Percentiles rank a stretch among this genome's conserved stretches.
phyloP scores from a whole-genome alignment of 805 yeast species.

The Starmerella ratchasimensis region DNA sequence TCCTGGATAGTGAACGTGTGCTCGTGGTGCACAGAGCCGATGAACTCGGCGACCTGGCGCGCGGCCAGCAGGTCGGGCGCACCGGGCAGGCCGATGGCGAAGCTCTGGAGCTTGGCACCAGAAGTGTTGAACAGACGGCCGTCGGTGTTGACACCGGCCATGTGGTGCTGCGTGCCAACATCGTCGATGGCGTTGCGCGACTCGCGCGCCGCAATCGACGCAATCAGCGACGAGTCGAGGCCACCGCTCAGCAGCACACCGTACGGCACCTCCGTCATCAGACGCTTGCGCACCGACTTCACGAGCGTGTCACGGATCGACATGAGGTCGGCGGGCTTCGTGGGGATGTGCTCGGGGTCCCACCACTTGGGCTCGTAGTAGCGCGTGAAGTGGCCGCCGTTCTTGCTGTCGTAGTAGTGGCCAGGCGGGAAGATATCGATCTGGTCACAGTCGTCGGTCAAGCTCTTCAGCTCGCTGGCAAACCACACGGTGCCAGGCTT shows the following conservation, averaged over 20 bases:
- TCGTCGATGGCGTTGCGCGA: slow-evolving; percentile 65
- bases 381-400: slow-evolving; percentile 70
- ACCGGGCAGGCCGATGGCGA: slow-evolving; percentile 91
- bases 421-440: slow-evolving; percentile 97
- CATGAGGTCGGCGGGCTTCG: slow-evolving; percentile 58
- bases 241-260: slow-evolving; percentile 98
- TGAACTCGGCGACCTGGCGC: slow-evolving; percentile 86
- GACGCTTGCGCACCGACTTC: slow-evolving; percentile 93
- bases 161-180: slow-evolving; percentile 46
- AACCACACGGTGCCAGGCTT: slow-evolving; percentile 69
- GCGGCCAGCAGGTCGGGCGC: slow-evolving; percentile 98
- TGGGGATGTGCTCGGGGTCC: slow-evolving; percentile 66
- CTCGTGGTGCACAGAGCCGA: slow-evolving; percentile 94
- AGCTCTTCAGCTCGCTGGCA: slow-evolving; percentile 88
- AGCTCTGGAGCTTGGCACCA: slow-evolving; percentile 72
- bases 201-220: slow-evolving; percentile 94
- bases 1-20: slow-evolving; percentile 95
- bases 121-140: slow-evolving; percentile 62
- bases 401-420: slow-evolving; percentile 75
- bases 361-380: slow-evolving; percentile 93
- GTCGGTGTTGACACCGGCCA: slow-evolving; percentile 83
- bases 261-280: slow-evolving; percentile 98
- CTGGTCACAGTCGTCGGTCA: slow-evolving; percentile 86
- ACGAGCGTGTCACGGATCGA: slow-evolving; percentile 70
- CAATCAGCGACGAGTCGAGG: slow-evolving; percentile 89